Evolutionary conservation across 2,329 filamentous ascomycete species (phyloP).

Genomic region (Penicillium sp.): DNA sequence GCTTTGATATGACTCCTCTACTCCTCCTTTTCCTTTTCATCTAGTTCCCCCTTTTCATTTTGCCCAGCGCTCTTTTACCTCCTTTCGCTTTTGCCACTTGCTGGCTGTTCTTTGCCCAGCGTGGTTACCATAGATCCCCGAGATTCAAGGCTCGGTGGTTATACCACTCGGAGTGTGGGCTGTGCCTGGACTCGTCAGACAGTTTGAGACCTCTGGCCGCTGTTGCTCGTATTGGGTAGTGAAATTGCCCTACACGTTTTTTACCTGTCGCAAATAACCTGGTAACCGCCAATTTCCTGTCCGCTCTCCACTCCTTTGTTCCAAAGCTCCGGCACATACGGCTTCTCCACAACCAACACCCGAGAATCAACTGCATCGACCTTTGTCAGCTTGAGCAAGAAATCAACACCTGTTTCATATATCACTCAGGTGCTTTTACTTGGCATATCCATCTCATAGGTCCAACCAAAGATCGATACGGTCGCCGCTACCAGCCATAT

Average conservation of each 20-base stretch:
- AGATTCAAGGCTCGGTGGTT: constrained; percentile 15
- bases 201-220: constrained; percentile 13
- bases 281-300: neutral
- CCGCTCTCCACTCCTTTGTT: constrained; percentile 10
- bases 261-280: neutral
- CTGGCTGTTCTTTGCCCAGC: constrained; percentile 1
- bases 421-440: neutral
- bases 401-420: neutral
- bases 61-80: neutral
- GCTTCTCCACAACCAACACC: neutral
- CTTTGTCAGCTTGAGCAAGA: neutral
- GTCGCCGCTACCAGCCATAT: constrained; percentile 10
- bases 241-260: constrained; percentile 4
- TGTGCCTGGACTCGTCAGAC: constrained; percentile 16
- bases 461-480: constrained; percentile 1
- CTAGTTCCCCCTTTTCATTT: constrained; percentile 1
- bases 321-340: constrained; percentile 3
- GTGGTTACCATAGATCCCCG: constrained; percentile 1
- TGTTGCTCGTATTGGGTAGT: constrained; percentile 11
- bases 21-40: constrained; percentile 9
- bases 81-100: neutral
- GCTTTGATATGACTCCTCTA: constrained; percentile 2
- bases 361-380: neutral
- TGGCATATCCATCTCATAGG: neutral
- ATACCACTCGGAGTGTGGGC: constrained; percentile 18